A percentile compares a stretch with the other conserved stretches of the same genome.
Conservation (phyloP, 805 yeast genomes). For the Myxozyma mucilagina region DNA sequence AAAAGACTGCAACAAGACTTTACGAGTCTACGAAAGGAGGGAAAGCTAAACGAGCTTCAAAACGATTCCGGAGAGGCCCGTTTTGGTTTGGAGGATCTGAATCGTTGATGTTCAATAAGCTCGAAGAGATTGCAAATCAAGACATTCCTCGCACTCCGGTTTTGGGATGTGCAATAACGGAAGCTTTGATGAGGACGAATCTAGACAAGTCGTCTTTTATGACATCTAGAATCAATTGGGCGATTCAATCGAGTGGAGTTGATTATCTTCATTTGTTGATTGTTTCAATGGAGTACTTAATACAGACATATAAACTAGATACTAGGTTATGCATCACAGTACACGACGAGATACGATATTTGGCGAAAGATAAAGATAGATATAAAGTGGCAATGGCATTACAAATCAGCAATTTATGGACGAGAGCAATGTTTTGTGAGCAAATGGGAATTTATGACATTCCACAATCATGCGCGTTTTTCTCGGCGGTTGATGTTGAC, state of each 20-base stretch:
- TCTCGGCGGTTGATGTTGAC: constrained; percentile 91
- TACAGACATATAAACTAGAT: constrained; percentile 60
- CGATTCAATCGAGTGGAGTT: constrained; percentile 97
- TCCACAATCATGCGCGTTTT: constrained; percentile 95
- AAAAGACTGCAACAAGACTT: constrained; percentile 59
- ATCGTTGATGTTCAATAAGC: constrained; percentile 82
- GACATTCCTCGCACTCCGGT: constrained; percentile 85
- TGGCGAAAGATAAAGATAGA: constrained; percentile 71
- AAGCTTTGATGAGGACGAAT: constrained; percentile 68
- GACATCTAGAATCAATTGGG: constrained; percentile 95
- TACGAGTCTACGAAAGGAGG: constrained; percentile 85
- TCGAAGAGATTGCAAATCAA: constrained; percentile 83
- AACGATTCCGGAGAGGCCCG: constrained; percentile 38
- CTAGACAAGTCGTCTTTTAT: constrained; percentile 66
- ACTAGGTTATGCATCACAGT: constrained; percentile 85
- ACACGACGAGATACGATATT: constrained; percentile 89
- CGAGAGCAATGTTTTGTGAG: constrained; percentile 91
- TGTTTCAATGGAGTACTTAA: constrained; percentile 82
- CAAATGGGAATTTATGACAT: constrained; percentile 84
- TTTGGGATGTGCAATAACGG: constrained; percentile 88
- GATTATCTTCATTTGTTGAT: constrained; percentile 86
- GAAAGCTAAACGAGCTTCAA: constrained; percentile 40
- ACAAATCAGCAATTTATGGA: constrained; percentile 92
- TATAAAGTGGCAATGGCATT: constrained; percentile 77
- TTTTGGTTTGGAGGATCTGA: constrained; percentile 83